phyloP scores from a whole-genome alignment of 306 rosid species.

The Ammopiptanthus mongolicus region DNA sequence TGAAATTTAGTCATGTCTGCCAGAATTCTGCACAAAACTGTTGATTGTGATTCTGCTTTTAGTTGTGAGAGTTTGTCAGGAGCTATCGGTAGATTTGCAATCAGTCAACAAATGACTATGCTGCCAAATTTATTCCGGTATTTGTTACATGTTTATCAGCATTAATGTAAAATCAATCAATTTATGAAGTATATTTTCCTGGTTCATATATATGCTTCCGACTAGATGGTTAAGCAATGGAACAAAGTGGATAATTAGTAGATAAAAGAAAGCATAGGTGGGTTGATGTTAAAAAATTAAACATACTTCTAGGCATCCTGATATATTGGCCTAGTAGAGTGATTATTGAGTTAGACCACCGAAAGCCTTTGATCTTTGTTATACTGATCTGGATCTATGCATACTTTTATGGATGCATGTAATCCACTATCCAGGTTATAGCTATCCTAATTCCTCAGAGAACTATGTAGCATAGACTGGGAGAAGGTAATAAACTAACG shows the following conservation, averaged over 20 bases:
- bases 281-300: too few relatives aligned
- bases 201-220: background rate
- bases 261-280: too few relatives aligned
- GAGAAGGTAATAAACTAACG: background rate
- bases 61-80: background rate
- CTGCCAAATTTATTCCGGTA: conserved; percentile 15
- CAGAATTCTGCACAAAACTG: conserved; percentile 5
- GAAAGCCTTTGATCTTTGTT: background rate
- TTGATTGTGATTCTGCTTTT: conserved; percentile 9
- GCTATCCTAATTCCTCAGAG: too few relatives aligned
- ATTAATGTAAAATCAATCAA: conserved; percentile 14
- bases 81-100: background rate
- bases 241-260: too few relatives aligned
- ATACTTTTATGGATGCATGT: background rate
- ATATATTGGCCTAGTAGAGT: background rate
- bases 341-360: background rate
- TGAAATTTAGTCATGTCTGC: conserved; percentile 11
- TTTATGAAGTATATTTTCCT: background rate
- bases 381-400: background rate
- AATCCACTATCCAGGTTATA: too few relatives aligned
- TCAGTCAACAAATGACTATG: background rate
- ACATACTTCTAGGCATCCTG: background rate
- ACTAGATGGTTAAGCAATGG: background rate
- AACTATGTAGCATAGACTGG: background rate
- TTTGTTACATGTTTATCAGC: conserved; percentile 14